phyloP scores from a whole-genome alignment of 495 filamentous ascomycete species.

The Aspergillus hancockii region DNA sequence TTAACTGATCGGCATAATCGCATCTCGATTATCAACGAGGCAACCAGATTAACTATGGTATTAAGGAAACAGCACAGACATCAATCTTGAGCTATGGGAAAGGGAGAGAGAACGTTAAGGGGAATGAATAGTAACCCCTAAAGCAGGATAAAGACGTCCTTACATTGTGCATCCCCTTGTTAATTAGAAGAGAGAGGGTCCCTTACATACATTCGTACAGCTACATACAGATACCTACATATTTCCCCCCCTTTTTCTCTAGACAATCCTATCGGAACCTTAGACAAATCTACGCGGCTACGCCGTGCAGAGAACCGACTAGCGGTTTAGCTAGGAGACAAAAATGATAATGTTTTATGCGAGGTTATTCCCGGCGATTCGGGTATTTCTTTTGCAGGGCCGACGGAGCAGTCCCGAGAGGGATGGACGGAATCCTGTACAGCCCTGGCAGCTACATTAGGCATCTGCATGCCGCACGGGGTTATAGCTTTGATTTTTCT shows the following conservation, averaged over 20 bases:
- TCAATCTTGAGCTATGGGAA: not conserved
- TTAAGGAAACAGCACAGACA: not conserved
- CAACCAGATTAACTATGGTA: not conserved
- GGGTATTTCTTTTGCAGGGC: not conserved
- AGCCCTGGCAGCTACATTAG: not conserved
- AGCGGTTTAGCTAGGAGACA: not conserved
- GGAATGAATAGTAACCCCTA: not conserved
- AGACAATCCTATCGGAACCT: not conserved
- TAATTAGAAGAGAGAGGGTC: not conserved
- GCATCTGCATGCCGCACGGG: conserved; percentile 2
- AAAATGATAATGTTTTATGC: not conserved
- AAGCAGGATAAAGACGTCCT: not conserved
- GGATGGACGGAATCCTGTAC: not conserved
- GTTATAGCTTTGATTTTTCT: not conserved
- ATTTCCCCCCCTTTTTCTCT: not conserved
- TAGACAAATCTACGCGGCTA: not conserved
- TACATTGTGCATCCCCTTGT: not conserved
- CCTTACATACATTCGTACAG: not conserved
- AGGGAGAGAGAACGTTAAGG: not conserved
- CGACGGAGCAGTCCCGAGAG: not conserved
- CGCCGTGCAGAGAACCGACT: not conserved
- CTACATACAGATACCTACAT: not conserved
- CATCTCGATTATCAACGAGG: conserved; percentile 2
- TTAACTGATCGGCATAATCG: not conserved
- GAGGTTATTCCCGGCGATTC: not conserved